Base-by-base conservation (phyloP, 1,139 yeast genomes). In the Citeromyces siamensis region DNA sequence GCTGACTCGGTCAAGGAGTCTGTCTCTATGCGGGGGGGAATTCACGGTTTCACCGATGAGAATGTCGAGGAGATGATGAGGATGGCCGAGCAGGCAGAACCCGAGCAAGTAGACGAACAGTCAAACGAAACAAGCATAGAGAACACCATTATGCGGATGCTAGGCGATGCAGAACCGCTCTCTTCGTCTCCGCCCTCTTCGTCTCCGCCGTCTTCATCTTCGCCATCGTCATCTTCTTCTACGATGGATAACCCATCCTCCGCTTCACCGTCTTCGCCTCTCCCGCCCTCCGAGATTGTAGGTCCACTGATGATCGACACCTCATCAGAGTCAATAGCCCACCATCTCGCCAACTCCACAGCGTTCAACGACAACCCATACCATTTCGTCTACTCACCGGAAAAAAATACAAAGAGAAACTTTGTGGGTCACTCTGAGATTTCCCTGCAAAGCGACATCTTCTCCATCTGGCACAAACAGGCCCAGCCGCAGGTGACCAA, bases 381-480 rank as follows among this genome's bases (percentile, higher is more conserved):
- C 31, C 31, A 26, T 12, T 26, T 26, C 16, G 17, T 12, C 31
- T 13, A 6, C 16, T 26, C 31, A 13, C 31, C 31, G 4, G 31
- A 9, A 4, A 26, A 26, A 26, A 26, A 26, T 10, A 7, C 31
- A 5, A 26, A 26, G 16, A 26, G 31, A 12, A 17, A 26, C 4
- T 26, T 13, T 26, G 9, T 26, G 16, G 31, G 31, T 9, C 31
- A 26, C 4, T 26, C 31, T 14, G 31, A 52, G 37, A 34, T 45
- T 4, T 44, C 57, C 4, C 53, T 51, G 12, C 44, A 45, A 28
- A 40, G 42, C 6, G 59, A 53, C 14, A 39, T 54, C 6, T 36
- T 52, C 23, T 45, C 53, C 3, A 54, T 55, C 28, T 55, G 60
- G 60, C 51, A 55, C 19, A 44, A 47, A 5, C 60, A 55, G 41